These are phyloP conservation scores for Plasmopara muralis DNA, from an alignment of 352 stramenopile genomes.

Conservation along the genomic window DNA sequence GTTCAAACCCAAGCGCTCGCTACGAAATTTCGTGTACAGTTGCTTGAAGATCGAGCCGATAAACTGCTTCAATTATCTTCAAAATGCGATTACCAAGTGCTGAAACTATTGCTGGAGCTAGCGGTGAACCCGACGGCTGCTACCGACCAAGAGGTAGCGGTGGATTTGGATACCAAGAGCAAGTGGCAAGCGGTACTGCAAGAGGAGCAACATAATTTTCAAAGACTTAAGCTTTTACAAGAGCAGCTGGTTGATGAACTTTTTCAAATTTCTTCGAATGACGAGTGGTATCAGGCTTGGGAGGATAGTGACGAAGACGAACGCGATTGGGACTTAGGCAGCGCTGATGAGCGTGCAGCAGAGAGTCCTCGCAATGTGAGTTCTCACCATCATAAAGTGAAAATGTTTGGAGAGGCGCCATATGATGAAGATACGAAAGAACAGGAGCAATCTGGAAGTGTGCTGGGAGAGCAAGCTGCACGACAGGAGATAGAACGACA, in stretches of 20 bases:
- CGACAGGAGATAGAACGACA: slow-evolving; percentile 4
- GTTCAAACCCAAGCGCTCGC: slow-evolving; percentile 33
- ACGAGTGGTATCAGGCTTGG: slow-evolving; percentile 65
- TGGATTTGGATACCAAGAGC: slow-evolving; percentile 19
- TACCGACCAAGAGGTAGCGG: slow-evolving; percentile 26
- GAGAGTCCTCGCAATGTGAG: not conserved
- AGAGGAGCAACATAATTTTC: slow-evolving; percentile 15
- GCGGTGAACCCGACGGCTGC: slow-evolving; percentile 38
- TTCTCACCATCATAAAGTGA: slow-evolving; percentile 10
- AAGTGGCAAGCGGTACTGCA: slow-evolving; percentile 17
- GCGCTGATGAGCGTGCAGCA: slow-evolving; percentile 5
- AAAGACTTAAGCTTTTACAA: slow-evolving; percentile 17
- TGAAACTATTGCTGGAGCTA: slow-evolving; percentile 61
- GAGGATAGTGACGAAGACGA: slow-evolving; percentile 39
- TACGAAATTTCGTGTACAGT: slow-evolving; percentile 53
- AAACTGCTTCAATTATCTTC: slow-evolving; percentile 29
- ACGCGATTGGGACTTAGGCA: slow-evolving; percentile 22
- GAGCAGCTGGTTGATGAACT: slow-evolving; percentile 45
- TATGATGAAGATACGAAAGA: slow-evolving; percentile 6
- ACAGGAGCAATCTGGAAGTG: not conserved
- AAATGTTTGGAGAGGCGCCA: slow-evolving; percentile 14
- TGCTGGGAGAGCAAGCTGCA: not conserved
- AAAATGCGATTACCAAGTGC: slow-evolving; percentile 34
- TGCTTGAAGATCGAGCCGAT: slow-evolving; percentile 32
- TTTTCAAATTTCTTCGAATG: slow-evolving; percentile 53